phyloP scores from a whole-genome alignment of 257 asterid genomes.

The Primulina eburnea region DNA sequence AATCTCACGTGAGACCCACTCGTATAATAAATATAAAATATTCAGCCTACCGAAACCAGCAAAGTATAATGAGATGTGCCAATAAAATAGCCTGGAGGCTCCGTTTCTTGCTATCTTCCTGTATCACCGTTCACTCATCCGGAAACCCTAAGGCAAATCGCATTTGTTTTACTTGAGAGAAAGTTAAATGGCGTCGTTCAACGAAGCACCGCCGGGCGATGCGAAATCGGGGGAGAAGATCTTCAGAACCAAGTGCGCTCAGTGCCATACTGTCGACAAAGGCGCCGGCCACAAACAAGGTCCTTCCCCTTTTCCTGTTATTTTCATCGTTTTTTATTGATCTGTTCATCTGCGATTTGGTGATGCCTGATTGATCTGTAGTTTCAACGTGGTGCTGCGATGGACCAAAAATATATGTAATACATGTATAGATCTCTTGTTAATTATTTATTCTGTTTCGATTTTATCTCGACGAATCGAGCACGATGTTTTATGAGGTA shows the following conservation, averaged over 20 bases:
- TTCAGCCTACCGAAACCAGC: too few relatives aligned
- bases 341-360: neutral
- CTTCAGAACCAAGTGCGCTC: constrained; percentile 86
- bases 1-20: too few relatives aligned
- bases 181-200: constrained; percentile 59
- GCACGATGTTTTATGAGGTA: too few relatives aligned
- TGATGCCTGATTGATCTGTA: neutral
- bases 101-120: neutral
- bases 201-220: constrained; percentile 71
- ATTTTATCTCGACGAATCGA: too few relatives aligned
- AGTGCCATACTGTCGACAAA: constrained; percentile 85
- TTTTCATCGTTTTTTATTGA: neutral
- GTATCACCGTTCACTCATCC: neutral
- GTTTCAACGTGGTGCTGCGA: neutral
- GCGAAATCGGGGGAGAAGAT: constrained; percentile 68
- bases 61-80: too few relatives aligned
- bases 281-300: constrained; percentile 98
- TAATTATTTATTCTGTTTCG: neutral
- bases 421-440: constrained; percentile 7
- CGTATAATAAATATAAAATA: too few relatives aligned
- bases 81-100: too few relatives aligned
- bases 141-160: constrained; percentile 7
- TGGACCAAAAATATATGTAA: neutral
- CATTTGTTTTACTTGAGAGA: neutral
- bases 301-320: constrained; percentile 2